Percentiles rank a stretch among this genome's conserved stretches.
Conservation (phyloP, 78 protist species). For the Acrasis kona region DNA sequence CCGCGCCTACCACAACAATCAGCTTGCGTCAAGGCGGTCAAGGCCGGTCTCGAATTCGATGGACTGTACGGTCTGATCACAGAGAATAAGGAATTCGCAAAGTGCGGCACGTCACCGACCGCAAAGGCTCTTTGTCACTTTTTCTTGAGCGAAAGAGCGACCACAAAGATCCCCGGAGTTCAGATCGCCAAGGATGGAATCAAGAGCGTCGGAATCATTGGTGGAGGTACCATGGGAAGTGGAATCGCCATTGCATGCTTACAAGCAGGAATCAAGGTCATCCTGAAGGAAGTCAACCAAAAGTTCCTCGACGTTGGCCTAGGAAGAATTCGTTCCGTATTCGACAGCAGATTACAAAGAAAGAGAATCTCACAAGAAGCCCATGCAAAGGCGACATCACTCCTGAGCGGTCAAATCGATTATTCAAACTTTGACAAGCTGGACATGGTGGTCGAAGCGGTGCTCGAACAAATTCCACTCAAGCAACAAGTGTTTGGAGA, state of each 20-base stretch:
- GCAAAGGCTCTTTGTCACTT: neutral
- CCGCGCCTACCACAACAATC: neutral
- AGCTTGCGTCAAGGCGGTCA: neutral
- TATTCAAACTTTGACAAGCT: neutral
- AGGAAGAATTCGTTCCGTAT: conserved; percentile 4
- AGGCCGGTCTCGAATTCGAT: neutral
- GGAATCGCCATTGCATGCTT: conserved; percentile 56
- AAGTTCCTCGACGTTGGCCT: conserved; percentile 39
- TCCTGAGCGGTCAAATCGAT: neutral
- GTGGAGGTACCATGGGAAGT: conserved; percentile 42
- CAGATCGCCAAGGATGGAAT: neutral
- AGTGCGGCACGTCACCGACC: neutral
- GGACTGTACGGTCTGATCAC: neutral
- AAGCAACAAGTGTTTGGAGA: conserved; percentile 42
- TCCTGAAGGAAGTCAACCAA: conserved; percentile 30
- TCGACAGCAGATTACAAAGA: conserved; percentile 18
- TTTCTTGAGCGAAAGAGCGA: neutral
- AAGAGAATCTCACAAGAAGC: conserved; percentile 8
- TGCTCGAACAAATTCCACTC: conserved; percentile 33
- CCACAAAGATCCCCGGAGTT: neutral
- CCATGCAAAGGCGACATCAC: conserved; percentile 8
- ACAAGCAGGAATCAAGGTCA: conserved; percentile 14
- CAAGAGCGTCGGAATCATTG: conserved; percentile 12
- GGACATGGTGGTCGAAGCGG: conserved; percentile 54
- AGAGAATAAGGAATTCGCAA: neutral